phyloP scores from a whole-genome alignment of 2,329 filamentous ascomycete species.

The Aureobasidium musti region DNA sequence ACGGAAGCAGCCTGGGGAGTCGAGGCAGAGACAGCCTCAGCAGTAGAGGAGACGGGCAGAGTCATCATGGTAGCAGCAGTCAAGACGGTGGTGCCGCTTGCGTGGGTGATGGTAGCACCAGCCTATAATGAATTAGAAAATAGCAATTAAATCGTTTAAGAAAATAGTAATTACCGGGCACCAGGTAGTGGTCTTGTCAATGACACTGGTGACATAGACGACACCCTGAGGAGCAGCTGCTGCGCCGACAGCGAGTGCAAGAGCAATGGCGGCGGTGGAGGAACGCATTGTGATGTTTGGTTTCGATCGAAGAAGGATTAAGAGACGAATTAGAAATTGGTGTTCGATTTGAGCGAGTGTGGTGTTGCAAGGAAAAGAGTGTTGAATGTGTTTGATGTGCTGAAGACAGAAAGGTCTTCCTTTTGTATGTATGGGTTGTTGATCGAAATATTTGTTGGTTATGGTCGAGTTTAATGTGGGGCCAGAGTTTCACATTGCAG shows the following conservation, averaged over 20 bases:
- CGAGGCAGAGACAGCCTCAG: not conserved
- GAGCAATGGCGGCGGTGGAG: constrained; percentile 17
- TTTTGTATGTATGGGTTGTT: constrained; percentile 1
- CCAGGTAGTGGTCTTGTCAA: constrained; percentile 16
- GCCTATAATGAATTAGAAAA: too few relatives aligned
- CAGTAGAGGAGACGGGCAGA: not conserved
- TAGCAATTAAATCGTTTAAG: too few relatives aligned
- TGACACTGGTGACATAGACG: constrained; percentile 19
- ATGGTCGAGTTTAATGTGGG: constrained; percentile 4
- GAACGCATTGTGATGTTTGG: constrained; percentile 18
- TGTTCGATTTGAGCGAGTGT: not conserved
- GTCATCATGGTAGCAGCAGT: not conserved
- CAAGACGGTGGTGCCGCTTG: constrained; percentile 21
- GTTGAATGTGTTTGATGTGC: not conserved
- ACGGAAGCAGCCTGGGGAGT: not conserved
- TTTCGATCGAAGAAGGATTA: not conserved
- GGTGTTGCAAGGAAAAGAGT: constrained; percentile 3
- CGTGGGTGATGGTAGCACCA: constrained; percentile 11
- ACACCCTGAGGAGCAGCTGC: constrained; percentile 14
- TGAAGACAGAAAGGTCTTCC: not conserved
- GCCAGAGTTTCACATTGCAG: not conserved
- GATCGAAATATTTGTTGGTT: constrained; percentile 17
- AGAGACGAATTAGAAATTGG: not conserved
- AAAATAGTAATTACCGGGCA: too few relatives aligned
- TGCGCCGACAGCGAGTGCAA: constrained; percentile 6